phyloP scores from a whole-genome alignment of 2,329 filamentous ascomycete species.

The Laburnicola sp. region DNA sequence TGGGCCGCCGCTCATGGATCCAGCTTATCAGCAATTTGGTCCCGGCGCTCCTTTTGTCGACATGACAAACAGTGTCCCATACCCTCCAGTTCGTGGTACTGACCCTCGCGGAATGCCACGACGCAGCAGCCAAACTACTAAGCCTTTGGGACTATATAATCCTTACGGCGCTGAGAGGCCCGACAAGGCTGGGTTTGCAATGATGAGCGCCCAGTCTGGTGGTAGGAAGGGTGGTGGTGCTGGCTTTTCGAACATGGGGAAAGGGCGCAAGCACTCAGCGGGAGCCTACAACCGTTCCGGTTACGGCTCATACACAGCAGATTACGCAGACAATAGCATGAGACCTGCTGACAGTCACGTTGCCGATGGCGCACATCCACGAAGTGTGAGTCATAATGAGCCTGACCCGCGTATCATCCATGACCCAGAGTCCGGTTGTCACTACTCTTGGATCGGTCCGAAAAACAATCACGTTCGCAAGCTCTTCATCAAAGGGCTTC shows the following conservation, averaged over 20 bases:
- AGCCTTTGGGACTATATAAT: conserved; percentile 26
- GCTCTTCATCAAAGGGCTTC: conserved; percentile 33
- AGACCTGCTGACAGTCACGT: conserved; percentile 7
- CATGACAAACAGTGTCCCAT: conserved; percentile 33
- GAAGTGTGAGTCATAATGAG: conserved; percentile 2
- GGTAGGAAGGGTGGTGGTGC: conserved; percentile 19
- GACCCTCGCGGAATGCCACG: conserved; percentile 16
- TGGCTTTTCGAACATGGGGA: conserved; percentile 17
- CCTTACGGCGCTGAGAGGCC: conserved; percentile 29
- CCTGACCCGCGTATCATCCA: conserved; percentile 23
- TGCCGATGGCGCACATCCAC: conserved; percentile 7
- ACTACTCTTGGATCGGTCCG: conserved; percentile 35
- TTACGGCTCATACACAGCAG: conserved; percentile 14
- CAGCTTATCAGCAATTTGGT: conserved; percentile 18
- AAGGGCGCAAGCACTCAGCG: conserved; percentile 28
- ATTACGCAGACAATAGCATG: conserved; percentile 8
- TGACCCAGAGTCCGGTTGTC: conserved; percentile 28
- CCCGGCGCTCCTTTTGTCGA: conserved; percentile 26
- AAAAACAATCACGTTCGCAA: conserved; percentile 30
- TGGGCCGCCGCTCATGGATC: conserved; percentile 14
- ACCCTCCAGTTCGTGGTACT: conserved; percentile 12
- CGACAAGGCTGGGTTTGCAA: conserved; percentile 27
- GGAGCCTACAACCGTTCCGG: conserved; percentile 13
- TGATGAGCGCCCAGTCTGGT: conserved; percentile 11
- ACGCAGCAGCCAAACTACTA: conserved; percentile 14